A percentile compares a stretch with the other conserved stretches of the same genome.
These are phyloP conservation scores for Seiridium unicorne DNA, from an alignment of 2,329 filamentous ascomycete genomes.

Conservation along the genomic window DNA sequence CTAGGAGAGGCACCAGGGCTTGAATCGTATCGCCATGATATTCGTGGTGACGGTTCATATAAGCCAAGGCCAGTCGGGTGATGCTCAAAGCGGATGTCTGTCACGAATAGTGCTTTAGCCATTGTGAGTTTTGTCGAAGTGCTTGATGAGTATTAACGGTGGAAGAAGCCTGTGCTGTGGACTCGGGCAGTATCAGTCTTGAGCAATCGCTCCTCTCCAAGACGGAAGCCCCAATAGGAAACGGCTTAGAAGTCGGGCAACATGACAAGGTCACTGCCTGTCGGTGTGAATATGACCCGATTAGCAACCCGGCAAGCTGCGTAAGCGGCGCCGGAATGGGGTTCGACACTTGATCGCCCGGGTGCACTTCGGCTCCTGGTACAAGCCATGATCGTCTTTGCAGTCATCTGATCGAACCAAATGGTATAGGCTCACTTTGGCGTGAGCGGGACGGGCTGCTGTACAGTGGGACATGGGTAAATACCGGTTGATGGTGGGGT, in stretches of 20 bases:
- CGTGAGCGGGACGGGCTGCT: too few species aligned
- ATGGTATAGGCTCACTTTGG: too few species aligned
- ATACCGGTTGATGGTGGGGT: too few species aligned
- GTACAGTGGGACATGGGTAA: too few species aligned
- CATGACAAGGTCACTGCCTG: not conserved
- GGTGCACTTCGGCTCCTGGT: conserved; percentile 19
- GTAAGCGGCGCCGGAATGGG: not conserved
- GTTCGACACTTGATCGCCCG: not conserved
- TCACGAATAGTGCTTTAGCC: not conserved
- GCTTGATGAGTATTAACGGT: not conserved
- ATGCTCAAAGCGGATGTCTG: conserved; percentile 6
- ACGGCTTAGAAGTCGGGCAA: not conserved
- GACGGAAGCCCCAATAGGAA: not conserved
- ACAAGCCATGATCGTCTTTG: conserved; percentile 38
- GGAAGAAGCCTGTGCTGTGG: not conserved
- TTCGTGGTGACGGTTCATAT: not conserved
- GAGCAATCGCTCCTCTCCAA: not conserved
- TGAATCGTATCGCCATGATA: conserved; percentile 4
- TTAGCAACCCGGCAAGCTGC: not conserved
- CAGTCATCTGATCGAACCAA: too few species aligned
- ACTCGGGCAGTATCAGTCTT: not conserved
- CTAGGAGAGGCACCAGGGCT: not conserved
- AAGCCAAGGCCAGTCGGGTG: conserved; percentile 3
- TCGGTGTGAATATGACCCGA: not conserved
- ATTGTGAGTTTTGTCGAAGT: not conserved